A percentile compares a stretch with the other conserved stretches of the same genome.
These are phyloP conservation scores for Ichthyophthirius multifiliis DNA, from an alignment of 169 alveolate genomes.

Conservation along the genomic window DNA sequence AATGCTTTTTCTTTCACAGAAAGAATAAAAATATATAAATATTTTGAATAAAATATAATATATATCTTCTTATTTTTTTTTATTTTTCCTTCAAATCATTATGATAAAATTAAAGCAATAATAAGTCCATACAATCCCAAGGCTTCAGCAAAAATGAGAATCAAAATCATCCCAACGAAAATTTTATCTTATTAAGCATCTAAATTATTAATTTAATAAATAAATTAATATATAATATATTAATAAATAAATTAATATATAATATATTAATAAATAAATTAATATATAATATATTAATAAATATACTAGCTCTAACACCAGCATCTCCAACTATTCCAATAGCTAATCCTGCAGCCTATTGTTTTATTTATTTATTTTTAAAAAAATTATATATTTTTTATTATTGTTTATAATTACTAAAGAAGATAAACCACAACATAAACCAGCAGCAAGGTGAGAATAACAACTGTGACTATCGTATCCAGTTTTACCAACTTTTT, in stretches of 20 bases:
- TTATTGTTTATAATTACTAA: constrained; percentile 40
- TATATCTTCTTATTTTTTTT: background rate
- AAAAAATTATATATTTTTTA: background rate
- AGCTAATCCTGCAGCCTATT: constrained; percentile 98
- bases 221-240: background rate
- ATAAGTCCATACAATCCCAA: constrained; percentile 96
- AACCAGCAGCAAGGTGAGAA: constrained; percentile 96
- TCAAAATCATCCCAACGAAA: constrained; percentile 98
- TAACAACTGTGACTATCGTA: constrained; percentile 91
- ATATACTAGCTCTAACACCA: constrained; percentile 95
- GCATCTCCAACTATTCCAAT: constrained; percentile 99
- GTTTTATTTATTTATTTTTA: background rate
- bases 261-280: background rate
- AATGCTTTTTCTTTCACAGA: background rate
- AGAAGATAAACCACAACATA: constrained; percentile 93
- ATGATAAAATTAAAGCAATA: constrained; percentile 64
- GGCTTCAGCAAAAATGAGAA: constrained; percentile 99
- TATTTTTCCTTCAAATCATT: constrained; percentile 17
- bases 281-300: background rate
- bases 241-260: too few species aligned
- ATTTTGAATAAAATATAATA: background rate
- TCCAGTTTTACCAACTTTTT: constrained; percentile 68
- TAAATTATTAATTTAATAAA: background rate
- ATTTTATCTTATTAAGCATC: constrained; percentile 98
- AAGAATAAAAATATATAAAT: background rate